Conservation (phyloP, 768 basidiomycete species). For the Glaciozyma antarctica region DNA sequence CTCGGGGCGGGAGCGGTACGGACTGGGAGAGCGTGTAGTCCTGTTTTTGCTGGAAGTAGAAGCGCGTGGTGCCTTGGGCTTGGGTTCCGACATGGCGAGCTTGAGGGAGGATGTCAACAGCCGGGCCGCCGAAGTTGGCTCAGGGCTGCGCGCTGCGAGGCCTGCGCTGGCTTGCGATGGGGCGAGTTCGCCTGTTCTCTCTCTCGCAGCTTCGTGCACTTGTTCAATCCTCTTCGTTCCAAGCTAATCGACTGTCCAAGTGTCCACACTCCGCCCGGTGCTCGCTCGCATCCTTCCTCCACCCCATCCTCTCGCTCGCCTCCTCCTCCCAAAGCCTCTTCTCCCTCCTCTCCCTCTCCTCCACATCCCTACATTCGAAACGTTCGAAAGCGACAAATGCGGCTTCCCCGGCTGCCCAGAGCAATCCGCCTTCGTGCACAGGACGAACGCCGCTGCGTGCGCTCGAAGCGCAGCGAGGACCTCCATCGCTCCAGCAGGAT, state of each 20-base stretch:
- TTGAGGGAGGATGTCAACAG: too few relatives aligned
- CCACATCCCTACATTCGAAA: not conserved
- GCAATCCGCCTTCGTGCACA: constrained; percentile 21
- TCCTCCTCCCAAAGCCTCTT: constrained; percentile 13
- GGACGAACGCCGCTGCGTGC: not conserved
- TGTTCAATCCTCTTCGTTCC: constrained; percentile 1
- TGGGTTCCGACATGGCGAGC: too few relatives aligned
- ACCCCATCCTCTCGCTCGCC: constrained; percentile 1
- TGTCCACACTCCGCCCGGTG: constrained; percentile 20
- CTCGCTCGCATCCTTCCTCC: not conserved
- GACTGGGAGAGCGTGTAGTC: not conserved
- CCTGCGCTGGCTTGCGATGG: too few relatives aligned
- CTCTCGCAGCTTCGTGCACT: too few relatives aligned
- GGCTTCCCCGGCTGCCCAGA: constrained; percentile 16
- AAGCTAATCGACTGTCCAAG: not conserved
- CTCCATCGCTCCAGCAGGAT: constrained; percentile 58
- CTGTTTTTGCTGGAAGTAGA: not conserved
- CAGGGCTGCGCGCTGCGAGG: too few relatives aligned
- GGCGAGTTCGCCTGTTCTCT: too few relatives aligned
- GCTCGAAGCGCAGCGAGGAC: constrained; percentile 56
- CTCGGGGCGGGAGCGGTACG: constrained; percentile 1
- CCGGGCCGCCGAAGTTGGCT: too few relatives aligned
- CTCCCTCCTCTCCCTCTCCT: constrained; percentile 13
- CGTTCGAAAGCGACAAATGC: constrained; percentile 7
- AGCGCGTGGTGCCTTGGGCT: not conserved